Conservation (phyloP, 228 moss, liverwort and hornwort species). For the Sphagnum magellanicum region DNA sequence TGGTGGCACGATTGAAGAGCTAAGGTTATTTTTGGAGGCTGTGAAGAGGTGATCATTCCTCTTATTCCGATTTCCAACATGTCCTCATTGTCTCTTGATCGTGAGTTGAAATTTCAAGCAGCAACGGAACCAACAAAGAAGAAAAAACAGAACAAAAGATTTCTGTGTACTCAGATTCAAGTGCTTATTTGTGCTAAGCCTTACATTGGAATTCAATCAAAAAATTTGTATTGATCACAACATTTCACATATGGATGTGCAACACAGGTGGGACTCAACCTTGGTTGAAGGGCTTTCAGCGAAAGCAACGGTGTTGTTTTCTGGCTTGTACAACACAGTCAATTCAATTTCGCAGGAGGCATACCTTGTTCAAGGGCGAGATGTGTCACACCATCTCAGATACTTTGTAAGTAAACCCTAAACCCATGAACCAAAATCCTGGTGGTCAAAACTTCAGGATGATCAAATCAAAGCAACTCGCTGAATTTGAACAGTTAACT, state of each 20-base stretch:
- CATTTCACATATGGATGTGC: not conserved
- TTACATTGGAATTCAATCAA: not conserved
- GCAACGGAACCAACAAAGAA: not conserved
- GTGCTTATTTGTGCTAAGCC: not conserved
- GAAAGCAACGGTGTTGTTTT: slow-evolving; percentile 33
- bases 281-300: slow-evolving; percentile 25
- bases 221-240: not conserved
- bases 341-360: slow-evolving; percentile 42
- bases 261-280: slow-evolving; percentile 37
- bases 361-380: slow-evolving; percentile 38
- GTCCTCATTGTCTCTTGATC: too few relatives aligned
- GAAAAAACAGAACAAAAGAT: not conserved
- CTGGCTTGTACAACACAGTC: slow-evolving; percentile 38
- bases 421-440: too few relatives aligned
- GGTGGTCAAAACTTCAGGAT: too few relatives aligned
- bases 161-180: not conserved
- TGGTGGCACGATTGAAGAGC: slow-evolving; percentile 15
- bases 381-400: slow-evolving; percentile 42
- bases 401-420: slow-evolving; percentile 27
- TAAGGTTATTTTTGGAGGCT: slow-evolving; percentile 19
- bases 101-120: not conserved
- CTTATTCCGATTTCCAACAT: not conserved
- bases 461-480: too few relatives aligned
- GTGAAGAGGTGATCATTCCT: slow-evolving; percentile 15
- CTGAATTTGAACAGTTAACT: too few relatives aligned